Evolutionary conservation across 306 rosid genomes (phyloP), one percentile per base, ranked within the genome.

Genomic region (Trifolium pratense): DNA sequence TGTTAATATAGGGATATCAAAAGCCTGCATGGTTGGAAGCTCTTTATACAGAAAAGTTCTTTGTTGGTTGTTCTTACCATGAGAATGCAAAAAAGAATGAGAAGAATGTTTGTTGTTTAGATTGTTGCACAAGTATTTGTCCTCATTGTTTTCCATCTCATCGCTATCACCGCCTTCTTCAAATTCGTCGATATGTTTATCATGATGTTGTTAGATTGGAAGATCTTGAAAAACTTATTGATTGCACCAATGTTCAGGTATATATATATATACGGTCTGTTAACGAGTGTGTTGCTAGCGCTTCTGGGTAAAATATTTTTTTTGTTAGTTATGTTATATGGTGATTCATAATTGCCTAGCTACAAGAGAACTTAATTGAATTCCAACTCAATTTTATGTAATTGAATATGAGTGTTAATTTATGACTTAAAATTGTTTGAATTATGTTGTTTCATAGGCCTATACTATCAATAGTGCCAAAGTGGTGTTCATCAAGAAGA

Each of bases 1-100:
- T 21, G 3, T 58, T 21, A 12, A 46, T 76, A 26, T 55, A 91
- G 97, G 97, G 93, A 80, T 84, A 85, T 73, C 80, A 87, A 70
- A 91, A 88, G 82, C 99, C 99, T 81, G 96, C 97, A 83, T 95
- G 99, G 99, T 88, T 95, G 88, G 97, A 95, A 75, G 97, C 99
- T 52, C 96, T 95, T 17, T 88, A 87, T 36, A 79, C 69, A 5
- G 71, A 95, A 52, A 95, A 88, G 40, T 95, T 95, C 91, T 95
- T 95, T 32, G 90, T 81, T 71, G 87, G 89, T 5, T 95, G 99
- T 21, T 88, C 87, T 2, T 84, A 66, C 55, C 99, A 95, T 59
- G 99, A 95, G 69, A 87, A 80, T 11, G 77, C 89, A 3, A 95
- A 90, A 75, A 95, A 95, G 91, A 95, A 95, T 40, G 99, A 95